A percentile compares a stretch with the other conserved stretches of the same genome.
Evolutionary conservation across 352 stramenopile species (phyloP).

Genomic region (Pythium utonaiense): DNA sequence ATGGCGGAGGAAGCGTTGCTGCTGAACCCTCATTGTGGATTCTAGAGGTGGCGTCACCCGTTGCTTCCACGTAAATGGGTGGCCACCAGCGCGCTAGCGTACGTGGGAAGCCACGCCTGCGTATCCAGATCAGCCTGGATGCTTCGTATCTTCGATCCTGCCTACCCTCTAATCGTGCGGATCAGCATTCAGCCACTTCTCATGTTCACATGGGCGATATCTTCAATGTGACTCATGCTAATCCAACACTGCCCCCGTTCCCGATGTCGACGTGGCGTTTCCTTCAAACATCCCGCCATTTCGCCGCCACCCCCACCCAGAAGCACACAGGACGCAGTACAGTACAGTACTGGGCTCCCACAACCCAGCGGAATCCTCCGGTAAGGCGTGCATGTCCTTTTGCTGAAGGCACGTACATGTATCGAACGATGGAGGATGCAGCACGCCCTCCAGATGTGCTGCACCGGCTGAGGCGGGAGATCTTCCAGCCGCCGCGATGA

Average conservation of each 20-base stretch:
- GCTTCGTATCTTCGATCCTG: background rate
- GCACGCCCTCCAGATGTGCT: background rate
- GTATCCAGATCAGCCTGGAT: background rate
- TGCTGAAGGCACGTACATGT: too few relatives aligned
- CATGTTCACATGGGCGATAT: background rate
- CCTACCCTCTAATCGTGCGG: background rate
- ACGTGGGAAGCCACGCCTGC: background rate
- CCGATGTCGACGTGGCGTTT: too few relatives aligned
- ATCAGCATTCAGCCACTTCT: conserved; percentile 1
- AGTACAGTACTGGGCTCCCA: too few relatives aligned
- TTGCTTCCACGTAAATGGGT: background rate
- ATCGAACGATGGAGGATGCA: too few relatives aligned
- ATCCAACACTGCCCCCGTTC: background rate
- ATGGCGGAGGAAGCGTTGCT: background rate
- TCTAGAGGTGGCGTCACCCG: background rate
- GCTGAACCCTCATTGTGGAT: too few relatives aligned
- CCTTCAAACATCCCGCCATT: too few relatives aligned
- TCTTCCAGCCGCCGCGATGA: background rate
- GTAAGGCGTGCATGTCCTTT: too few relatives aligned
- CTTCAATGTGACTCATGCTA: background rate
- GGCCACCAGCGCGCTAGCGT: background rate
- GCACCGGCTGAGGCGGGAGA: background rate
- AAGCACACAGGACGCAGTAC: too few relatives aligned
- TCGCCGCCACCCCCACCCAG: too few relatives aligned
- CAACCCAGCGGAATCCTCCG: too few relatives aligned